Conservation (phyloP, 2,329 filamentous ascomycete genomes). For the Ceratocystis destructans region DNA sequence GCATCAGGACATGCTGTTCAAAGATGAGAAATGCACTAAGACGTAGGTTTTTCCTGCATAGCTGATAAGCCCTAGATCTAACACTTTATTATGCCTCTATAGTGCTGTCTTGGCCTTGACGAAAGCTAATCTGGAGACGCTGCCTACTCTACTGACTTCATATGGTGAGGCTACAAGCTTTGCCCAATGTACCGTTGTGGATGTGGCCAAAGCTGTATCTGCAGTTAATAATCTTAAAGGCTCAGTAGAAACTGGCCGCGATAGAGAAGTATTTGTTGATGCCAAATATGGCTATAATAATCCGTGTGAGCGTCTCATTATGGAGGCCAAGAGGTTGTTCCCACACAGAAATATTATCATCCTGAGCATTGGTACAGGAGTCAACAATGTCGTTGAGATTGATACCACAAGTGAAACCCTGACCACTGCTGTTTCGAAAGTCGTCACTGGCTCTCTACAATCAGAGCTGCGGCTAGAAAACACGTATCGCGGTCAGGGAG, state of each 20-base stretch:
- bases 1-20: neutral
- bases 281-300: conserved; percentile 26
- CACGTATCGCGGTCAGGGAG: conserved; percentile 19
- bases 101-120: neutral
- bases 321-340: conserved; percentile 23
- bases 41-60: neutral
- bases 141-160: conserved; percentile 22
- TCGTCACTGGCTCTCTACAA: neutral
- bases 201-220: conserved; percentile 24
- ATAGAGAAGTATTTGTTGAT: conserved; percentile 24
- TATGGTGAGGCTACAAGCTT: conserved; percentile 22
- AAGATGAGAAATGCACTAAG: neutral
- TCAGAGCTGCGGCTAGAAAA: conserved; percentile 2
- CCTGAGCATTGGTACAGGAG: conserved; percentile 24
- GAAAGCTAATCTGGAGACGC: conserved; percentile 14
- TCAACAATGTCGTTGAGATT: conserved; percentile 21
- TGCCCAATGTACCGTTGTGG: conserved; percentile 23
- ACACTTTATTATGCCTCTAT: neutral
- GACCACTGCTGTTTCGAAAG: neutral
- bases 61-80: neutral
- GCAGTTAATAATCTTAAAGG: conserved; percentile 25
- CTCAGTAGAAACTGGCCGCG: conserved; percentile 23
- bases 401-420: conserved; percentile 7
- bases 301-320: conserved; percentile 24
- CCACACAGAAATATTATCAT: conserved; percentile 20